Base-by-base conservation (phyloP, 441 rosid genomes). In the Populus hybrid region DNA sequence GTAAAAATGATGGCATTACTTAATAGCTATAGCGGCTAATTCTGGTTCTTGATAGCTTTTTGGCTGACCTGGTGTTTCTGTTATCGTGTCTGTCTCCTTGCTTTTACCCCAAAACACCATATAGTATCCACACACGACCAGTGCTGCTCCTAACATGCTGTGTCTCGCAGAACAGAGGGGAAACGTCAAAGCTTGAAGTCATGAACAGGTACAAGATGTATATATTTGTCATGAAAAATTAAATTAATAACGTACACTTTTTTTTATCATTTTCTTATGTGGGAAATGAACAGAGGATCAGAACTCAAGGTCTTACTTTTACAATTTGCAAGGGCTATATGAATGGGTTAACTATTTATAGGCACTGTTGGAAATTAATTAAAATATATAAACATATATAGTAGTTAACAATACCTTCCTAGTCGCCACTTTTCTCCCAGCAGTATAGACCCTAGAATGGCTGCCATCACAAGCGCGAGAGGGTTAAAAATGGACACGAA, bases 51-150 rank as follows among this genome's bases (percentile, higher is more conserved):
- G 46, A 11, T 10, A 40, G 11, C 42, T 38, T 38, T 38, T 38
- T 10, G 42, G 46, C 46, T 40, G 46, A 40, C 1, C 46, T 40
- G 11, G 46, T 40, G 46, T 40, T 40, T 40, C 46, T 40, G 46
- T 11, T 40, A 40, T 40, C 46, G 46, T 40, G 46, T 28, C 66
- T 10, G 3, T 42, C 38, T 66, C 72, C 23, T 66, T 20, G 67
- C 40, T 67, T 66, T 78, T 57, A 28, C 80, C 80, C 80, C 76
- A 78, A 23, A 72, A 50, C 35, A 78, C 76, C 23, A 66, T 10
- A 26, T 71, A 78, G 24, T 71, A 18, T 20, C 80, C 80, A 30
- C 28, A 16, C 12, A 72, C 63, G n/a, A 78, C 67, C 34, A 78
- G 23, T 32, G 46, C 8, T 65, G 50, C 35, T 21, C 80, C 80